Conservation (phyloP, 768 basidiomycete species). For the Rhodosporidiobolus sp. region DNA sequence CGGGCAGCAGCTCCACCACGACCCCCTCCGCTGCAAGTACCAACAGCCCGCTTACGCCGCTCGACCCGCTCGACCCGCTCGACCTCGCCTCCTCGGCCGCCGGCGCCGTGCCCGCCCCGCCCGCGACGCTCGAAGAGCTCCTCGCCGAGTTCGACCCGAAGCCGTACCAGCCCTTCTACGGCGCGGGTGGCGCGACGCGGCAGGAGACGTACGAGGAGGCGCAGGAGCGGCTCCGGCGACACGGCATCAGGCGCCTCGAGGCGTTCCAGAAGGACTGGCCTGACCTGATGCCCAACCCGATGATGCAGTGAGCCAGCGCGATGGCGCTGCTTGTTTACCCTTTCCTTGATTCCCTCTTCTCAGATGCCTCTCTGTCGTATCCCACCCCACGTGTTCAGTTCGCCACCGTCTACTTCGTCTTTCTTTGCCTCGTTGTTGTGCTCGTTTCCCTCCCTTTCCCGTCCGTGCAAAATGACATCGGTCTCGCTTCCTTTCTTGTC, state of each 20-base stretch:
- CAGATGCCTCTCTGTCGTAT: too few species aligned
- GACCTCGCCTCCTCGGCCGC: not conserved
- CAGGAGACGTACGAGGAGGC: slow-evolving; percentile 24
- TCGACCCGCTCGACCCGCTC: not conserved
- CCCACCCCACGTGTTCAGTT: too few species aligned
- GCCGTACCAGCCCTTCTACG: slow-evolving; percentile 18
- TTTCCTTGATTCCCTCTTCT: too few species aligned
- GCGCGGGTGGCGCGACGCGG: slow-evolving; percentile 7
- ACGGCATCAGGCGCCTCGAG: too few species aligned
- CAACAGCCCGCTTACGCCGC: not conserved
- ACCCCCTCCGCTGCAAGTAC: not conserved
- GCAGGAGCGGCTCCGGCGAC: slow-evolving; percentile 13
- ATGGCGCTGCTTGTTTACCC: too few species aligned
- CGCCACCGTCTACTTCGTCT: too few species aligned
- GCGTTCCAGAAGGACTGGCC: not conserved
- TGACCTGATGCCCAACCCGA: not conserved
- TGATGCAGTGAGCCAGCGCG: too few species aligned
- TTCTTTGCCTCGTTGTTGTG: too few species aligned
- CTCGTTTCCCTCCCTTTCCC: too few species aligned
- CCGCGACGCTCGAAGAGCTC: slow-evolving; percentile 5
- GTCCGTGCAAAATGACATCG: too few species aligned
- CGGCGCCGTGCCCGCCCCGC: not conserved
- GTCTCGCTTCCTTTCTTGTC: too few species aligned
- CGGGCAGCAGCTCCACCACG: not conserved
- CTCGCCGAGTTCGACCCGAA: slow-evolving; percentile 24